Evolutionary conservation across 1,139 yeast species (phyloP), one percentile per base, ranked within the genome.

Genomic region (Geotrichum restrictum): DNA sequence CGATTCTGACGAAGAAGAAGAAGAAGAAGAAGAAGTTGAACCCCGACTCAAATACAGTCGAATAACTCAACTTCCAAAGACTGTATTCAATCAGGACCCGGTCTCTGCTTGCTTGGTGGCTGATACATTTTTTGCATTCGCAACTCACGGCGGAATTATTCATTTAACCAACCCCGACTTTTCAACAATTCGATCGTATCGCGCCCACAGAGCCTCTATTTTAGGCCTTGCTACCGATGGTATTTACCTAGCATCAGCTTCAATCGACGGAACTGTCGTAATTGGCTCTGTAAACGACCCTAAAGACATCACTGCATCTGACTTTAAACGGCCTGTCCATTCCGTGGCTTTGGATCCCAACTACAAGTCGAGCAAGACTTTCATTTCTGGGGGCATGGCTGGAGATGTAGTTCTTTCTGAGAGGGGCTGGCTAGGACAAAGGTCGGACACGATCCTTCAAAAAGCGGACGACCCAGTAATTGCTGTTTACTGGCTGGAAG

Each of bases 201-300:
- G 88, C 60, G 93, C 94, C 0, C 97, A 94, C 62, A 74, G 88
- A 46, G 93, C 98, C 0, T 88, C 96, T 0, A 80, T 93, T 1
- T 70, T 91, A 41, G 80, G 88, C 2, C 55, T 66, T 8, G 80
- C 83, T 53, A 79, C 86, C 0, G 95, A 88, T 62, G 95, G 94
- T 0, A 68, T 69, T 11, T 82, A 76, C 61, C 80, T 91, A 59
- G 95, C 91, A 0, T 83, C 95, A 0, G 96, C 91, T 0, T 88
- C 97, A 0, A 84, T 91, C 75, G 98, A 93, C 65, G 98, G 98
- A 0, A 86, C 96, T 0, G 85, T 91, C 0, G 89, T 88, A 0
- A 79, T 91, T 10, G 94, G 96, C 0, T 79, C 91, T 0, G 72
- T 86, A 0, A 57, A 60, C 1, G 88, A 85, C 56, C 80, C 78